Percentiles rank a stretch among this genome's conserved stretches.
phyloP scores from a whole-genome alignment of 2,329 filamentous ascomycete species.

The Exophiala calicioides region DNA sequence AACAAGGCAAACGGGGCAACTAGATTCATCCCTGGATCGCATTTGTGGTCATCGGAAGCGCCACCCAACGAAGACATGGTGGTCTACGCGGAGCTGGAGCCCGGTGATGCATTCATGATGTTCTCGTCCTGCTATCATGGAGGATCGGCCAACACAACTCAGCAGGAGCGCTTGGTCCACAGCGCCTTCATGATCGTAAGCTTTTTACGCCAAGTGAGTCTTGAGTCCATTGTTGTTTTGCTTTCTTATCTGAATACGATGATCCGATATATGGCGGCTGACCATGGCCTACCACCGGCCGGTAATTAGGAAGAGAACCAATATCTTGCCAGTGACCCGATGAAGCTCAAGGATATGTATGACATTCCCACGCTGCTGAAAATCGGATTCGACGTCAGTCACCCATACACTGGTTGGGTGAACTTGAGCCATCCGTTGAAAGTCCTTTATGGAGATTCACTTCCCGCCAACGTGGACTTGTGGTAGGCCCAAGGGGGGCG shows the following conservation, averaged over 20 bases:
- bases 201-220: slow-evolving; percentile 35
- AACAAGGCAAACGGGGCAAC: slow-evolving; percentile 35
- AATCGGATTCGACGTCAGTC: slow-evolving; percentile 24
- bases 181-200: slow-evolving; percentile 37
- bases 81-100: slow-evolving; percentile 37
- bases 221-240: no score
- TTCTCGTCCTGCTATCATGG: slow-evolving; percentile 37
- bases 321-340: slow-evolving; percentile 23
- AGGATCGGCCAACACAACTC: slow-evolving; percentile 21
- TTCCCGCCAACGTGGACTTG: no score
- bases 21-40: slow-evolving; percentile 33
- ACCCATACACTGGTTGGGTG: slow-evolving; percentile 6
- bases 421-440: not conserved
- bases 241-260: no score
- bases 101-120: slow-evolving; percentile 39
- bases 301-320: slow-evolving; percentile 11
- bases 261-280: no score
- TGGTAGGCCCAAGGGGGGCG: no score
- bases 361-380: slow-evolving; percentile 20
- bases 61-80: slow-evolving; percentile 19
- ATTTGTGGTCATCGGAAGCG: slow-evolving; percentile 15
- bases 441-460: no score
- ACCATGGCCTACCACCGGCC: no score
- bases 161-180: slow-evolving; percentile 32
- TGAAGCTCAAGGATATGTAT: slow-evolving; percentile 10